Conservation (phyloP, 345 rosid genomes). For the Euphorbia tirucalli region DNA sequence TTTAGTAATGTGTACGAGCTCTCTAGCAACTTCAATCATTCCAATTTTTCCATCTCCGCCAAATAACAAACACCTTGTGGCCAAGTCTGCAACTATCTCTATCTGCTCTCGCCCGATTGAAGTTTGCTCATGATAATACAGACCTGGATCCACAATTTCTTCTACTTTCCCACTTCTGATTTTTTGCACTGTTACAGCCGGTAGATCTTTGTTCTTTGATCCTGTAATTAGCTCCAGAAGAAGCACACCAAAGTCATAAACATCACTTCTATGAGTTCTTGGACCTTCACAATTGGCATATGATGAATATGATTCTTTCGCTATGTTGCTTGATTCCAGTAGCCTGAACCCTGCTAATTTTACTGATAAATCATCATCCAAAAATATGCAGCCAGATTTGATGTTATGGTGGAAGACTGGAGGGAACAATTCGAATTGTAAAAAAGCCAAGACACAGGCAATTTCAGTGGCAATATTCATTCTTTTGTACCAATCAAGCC, state of each 20-base stretch:
- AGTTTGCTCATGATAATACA: conserved; percentile 67
- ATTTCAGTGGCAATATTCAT: conserved; percentile 61
- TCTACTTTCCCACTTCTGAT: conserved; percentile 59
- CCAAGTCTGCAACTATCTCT: conserved; percentile 65
- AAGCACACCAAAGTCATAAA: conserved; percentile 60
- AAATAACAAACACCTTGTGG: conserved; percentile 66
- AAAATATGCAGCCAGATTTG: conserved; percentile 48
- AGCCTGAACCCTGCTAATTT: conserved; percentile 65
- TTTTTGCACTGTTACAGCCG: conserved; percentile 48
- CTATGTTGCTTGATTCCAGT: conserved; percentile 16
- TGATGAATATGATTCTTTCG: conserved; percentile 22
- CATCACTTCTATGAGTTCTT: conserved; percentile 31
- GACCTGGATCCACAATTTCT: conserved; percentile 63
- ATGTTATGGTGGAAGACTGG: conserved; percentile 61
- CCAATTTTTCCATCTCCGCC: conserved; percentile 76
- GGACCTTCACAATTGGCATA: conserved; percentile 20
- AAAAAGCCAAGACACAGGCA: conserved; percentile 55
- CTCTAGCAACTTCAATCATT: conserved; percentile 70
- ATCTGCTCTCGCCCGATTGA: conserved; percentile 53
- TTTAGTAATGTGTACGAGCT: conserved; percentile 53
- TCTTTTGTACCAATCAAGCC: conserved; percentile 74
- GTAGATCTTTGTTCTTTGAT: conserved; percentile 35
- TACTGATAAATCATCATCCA: conserved; percentile 55
- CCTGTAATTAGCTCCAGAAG: conserved; percentile 76
- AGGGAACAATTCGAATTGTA: conserved; percentile 64